Evolutionary conservation across 1,139 yeast genomes (phyloP), one percentile per base, ranked within the genome.

Genomic region (Nadsonia starkeyi-henricii): DNA sequence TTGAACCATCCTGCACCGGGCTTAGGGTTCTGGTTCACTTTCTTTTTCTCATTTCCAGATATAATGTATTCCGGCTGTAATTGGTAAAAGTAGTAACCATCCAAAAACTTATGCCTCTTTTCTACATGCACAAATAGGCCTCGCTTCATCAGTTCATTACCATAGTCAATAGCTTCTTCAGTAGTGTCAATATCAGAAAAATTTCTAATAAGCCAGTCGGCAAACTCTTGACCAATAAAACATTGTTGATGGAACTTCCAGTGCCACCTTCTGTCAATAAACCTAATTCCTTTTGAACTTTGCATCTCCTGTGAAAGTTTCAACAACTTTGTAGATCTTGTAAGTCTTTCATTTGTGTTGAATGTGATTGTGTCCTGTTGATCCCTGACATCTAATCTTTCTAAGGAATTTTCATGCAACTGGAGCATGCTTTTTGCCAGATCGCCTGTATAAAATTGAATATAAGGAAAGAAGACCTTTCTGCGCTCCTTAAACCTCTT

Each of bases 31-130:
- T 42, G 23, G 30, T 43, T 39, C 33, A 46, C 46, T 8, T 37
- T 43, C n/a, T 21, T 26, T 12, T 49, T 45, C 1, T 37, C 44
- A 36, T 20, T 23, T 2, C 37, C 46, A 26, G 56, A 50, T 19
- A 51, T 48, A 13, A 69, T 64, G 57, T 74, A 82, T 43, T 81
- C 81, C 1, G 75, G 76, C 41, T 74, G 74, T 48, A 89, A 64
- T 55, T 79, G 82, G 60, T 91, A 91, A 61, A 89, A 89, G 61
- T 88, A 91, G 60, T 91, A 89, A 0, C 98, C 98, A 66, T 89
- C 95, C 48, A 88, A 66, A 54, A 91, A 85, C 1, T 83, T 78
- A 60, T 91, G 97, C 43, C 91, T 74, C 45, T 77, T 71, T 53
- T 85, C 88, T 28, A 86, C 96, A 60, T 91, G 97, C 30, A 67